phyloP scores from a whole-genome alignment of 148 eudicot genomes.

The Rhododendron vialii region DNA sequence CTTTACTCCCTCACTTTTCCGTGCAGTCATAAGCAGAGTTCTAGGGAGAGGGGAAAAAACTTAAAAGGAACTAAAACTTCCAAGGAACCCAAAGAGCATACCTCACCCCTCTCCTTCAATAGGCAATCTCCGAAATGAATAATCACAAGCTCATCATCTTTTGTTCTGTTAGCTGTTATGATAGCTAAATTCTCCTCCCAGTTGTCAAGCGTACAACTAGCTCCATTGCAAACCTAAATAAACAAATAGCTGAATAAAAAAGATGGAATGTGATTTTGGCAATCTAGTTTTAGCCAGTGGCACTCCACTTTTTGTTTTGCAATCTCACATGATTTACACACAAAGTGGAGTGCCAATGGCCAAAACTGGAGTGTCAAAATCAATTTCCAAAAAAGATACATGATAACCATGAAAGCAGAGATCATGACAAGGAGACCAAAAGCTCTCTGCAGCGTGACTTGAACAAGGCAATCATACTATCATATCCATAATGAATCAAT shows the following conservation, averaged over 20 bases:
- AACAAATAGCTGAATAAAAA: neutral
- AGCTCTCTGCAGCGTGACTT: neutral
- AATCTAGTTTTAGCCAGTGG: too few relatives aligned
- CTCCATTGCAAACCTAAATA: neutral
- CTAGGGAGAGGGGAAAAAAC: neutral
- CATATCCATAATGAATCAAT: neutral
- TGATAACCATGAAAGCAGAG: neutral
- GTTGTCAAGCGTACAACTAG: constrained; percentile 22
- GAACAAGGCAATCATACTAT: neutral
- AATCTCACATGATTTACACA: too few relatives aligned
- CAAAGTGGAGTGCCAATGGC: too few relatives aligned
- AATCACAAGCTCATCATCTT: constrained; percentile 76
- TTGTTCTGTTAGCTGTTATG: constrained; percentile 68
- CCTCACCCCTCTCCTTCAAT: constrained; percentile 66
- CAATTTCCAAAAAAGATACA: neutral
- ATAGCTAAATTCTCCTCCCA: constrained; percentile 81
- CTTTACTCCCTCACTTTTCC: neutral
- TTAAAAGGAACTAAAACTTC: too few relatives aligned
- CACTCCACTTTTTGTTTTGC: too few relatives aligned
- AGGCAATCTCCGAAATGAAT: constrained; percentile 81
- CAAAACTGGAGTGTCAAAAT: too few relatives aligned
- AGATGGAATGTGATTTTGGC: too few relatives aligned
- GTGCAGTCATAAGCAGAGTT: neutral
- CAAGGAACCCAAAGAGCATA: constrained; percentile 23
- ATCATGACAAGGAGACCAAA: neutral